Evolutionary conservation across 495 filamentous ascomycete genomes (phyloP), one percentile per base, ranked within the genome.

Genomic region (Penicillium atrosanguineum): DNA sequence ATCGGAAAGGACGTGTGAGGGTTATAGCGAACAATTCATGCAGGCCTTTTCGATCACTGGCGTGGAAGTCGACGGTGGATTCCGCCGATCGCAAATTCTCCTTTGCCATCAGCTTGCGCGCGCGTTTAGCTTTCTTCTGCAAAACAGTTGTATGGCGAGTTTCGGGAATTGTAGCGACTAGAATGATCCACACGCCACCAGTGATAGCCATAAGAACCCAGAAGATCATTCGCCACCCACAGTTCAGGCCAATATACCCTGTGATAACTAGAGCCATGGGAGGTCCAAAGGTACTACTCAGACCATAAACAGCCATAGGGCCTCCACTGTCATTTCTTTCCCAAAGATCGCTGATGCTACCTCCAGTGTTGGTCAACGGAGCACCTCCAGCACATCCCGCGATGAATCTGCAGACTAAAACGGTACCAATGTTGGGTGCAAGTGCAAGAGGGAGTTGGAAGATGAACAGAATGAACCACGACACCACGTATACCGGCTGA

Each of bases 361-460:
- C 73, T 12, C 72, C 72, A 23, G 72, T 73, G 46, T 81, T 75
- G 15, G 79, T 77, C 29, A 83, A 57, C 0, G 80, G 71, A 5
- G 79, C 79, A 11, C 74, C 72, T 2, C 77, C 82, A 2, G 76
- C 79, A 2, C 81, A 63, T 1, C 83, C 84, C 0, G 77, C 65
- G 12, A 86, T 65, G 59, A 85, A 83, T 0, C 83, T 77, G 57
- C 80, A 82, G 18, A 73, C 80, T 25, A 86, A 64, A 38, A 85
- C 67, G 49, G 83, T 78, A 1, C 64, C 70, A 23, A 74, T 75
- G 28, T 75, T 86, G 16, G 70, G 71, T 1, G 80, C 75, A 40
- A 87, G 70, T 0, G 83, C 85, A 54, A 79, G 77, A 1, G 73
- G 80, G 2, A 85, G 57, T 49, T 83, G 84, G 69, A 84, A 89